These are phyloP conservation scores for Sporothrix inflata DNA, from an alignment of 2,329 filamentous ascomycete genomes.

Conservation along the genomic window DNA sequence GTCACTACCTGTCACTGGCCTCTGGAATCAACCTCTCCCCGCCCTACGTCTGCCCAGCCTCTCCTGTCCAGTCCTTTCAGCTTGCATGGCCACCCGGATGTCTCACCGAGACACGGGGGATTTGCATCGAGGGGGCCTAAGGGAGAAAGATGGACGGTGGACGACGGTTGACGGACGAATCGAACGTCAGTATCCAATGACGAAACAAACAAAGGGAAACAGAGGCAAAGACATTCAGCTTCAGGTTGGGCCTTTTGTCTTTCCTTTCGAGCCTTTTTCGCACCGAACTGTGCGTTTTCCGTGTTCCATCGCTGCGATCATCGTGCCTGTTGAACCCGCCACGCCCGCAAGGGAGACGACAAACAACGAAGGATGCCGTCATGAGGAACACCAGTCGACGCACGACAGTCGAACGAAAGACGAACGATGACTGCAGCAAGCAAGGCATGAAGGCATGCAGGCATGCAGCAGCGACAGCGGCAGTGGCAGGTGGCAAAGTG, in stretches of 20 bases:
- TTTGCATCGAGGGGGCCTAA: background rate
- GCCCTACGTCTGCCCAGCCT: too few species aligned
- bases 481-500: background rate
- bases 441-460: background rate
- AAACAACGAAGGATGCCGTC: background rate
- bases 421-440: background rate
- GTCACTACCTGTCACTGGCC: background rate
- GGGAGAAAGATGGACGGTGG: background rate
- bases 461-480: background rate
- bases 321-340: background rate
- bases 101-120: background rate
- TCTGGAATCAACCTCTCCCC: too few species aligned
- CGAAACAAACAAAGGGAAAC: too few species aligned
- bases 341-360: conserved; percentile 6
- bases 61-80: conserved; percentile 1
- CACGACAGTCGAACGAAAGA: background rate
- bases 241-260: background rate
- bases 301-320: conserved; percentile 16
- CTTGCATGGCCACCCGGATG: conserved; percentile 17
- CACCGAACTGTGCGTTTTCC: background rate
- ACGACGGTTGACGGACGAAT: background rate
- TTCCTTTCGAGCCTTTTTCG: background rate
- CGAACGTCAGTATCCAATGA: too few species aligned
- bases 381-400: background rate
- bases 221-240: background rate